Evolutionary conservation across 2,329 filamentous ascomycete genomes (phyloP).

Genomic region (Pleurostoma richardsiae): DNA sequence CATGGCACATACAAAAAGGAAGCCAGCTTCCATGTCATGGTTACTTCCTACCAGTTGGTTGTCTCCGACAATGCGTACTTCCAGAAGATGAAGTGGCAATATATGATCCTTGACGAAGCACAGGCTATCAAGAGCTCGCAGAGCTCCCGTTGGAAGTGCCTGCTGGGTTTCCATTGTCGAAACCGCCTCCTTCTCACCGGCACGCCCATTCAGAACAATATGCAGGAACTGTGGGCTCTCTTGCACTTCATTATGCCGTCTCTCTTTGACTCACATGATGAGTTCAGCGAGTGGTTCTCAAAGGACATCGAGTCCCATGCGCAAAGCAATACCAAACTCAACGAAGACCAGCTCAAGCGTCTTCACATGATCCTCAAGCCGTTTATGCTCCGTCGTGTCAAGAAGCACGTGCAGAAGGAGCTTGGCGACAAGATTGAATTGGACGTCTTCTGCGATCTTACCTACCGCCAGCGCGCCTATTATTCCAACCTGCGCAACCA

Average conservation of each 20-base stretch:
- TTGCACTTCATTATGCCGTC: constrained; percentile 99
- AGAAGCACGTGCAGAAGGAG: constrained; percentile 99
- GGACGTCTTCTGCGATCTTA: constrained; percentile 94
- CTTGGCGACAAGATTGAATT: constrained; percentile 97
- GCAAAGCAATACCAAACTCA: constrained; percentile 98
- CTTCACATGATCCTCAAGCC: constrained; percentile 98
- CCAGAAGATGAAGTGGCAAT: constrained; percentile 99
- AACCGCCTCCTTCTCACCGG: constrained; percentile 91
- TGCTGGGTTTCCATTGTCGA: constrained; percentile 90
- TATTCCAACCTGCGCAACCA: constrained; percentile 92
- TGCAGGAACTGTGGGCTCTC: constrained; percentile 97
- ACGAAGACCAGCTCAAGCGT: constrained; percentile 94
- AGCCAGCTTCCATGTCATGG: constrained; percentile 89
- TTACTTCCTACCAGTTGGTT: constrained; percentile 96
- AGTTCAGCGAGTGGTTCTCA: constrained; percentile 91
- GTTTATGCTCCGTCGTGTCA: constrained; percentile 98
- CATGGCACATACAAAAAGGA: constrained; percentile 93
- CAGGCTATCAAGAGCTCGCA: constrained; percentile 98
- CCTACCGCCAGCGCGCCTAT: constrained; percentile 90
- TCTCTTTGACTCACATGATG: constrained; percentile 88
- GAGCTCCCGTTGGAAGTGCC: constrained; percentile 93
- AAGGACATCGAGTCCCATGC: constrained; percentile 98
- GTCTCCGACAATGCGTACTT: constrained; percentile 96
- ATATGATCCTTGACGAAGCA: constrained; percentile 98
- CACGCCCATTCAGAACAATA: constrained; percentile 99